Conservation (phyloP, 768 basidiomycete genomes). For the Rhodotorula graminis region DNA sequence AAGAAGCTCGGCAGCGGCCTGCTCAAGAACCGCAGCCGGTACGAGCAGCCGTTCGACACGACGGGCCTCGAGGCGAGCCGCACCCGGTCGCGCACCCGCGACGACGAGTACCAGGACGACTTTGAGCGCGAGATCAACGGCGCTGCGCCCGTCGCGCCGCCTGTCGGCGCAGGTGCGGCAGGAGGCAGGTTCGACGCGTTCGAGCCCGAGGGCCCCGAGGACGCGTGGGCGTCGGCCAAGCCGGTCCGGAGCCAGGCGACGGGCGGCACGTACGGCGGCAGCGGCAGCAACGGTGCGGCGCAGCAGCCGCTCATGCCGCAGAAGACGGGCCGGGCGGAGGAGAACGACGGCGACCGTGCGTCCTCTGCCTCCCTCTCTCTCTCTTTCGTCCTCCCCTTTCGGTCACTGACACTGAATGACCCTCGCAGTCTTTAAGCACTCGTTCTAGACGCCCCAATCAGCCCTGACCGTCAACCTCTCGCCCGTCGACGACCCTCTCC, state of each 20-base stretch:
- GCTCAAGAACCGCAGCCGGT: slow-evolving; percentile 17
- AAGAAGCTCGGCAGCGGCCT: slow-evolving; percentile 21
- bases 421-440: slow-evolving; percentile 27
- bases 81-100: neutral
- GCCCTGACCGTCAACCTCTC: too few relatives aligned
- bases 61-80: neutral
- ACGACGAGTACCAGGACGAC: slow-evolving; percentile 33
- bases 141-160: neutral
- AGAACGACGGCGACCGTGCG: slow-evolving; percentile 26
- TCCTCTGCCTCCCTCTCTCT: neutral
- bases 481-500: neutral
- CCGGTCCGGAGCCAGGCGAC: neutral
- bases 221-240: slow-evolving; percentile 22
- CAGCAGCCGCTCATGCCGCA: slow-evolving; percentile 3
- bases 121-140: slow-evolving; percentile 38
- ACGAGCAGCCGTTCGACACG: slow-evolving; percentile 24
- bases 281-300: neutral
- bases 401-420: neutral
- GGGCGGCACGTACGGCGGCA: too few relatives aligned
- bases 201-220: slow-evolving; percentile 30
- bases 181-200: slow-evolving; percentile 29
- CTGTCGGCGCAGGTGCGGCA: neutral
- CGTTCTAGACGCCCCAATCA: slow-evolving; percentile 1
- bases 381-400: neutral
- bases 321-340: slow-evolving; percentile 16